Percentiles rank a stretch among this genome's conserved stretches.
phyloP scores from a whole-genome alignment of 352 stramenopile genomes.

The Pythium coloratum region DNA sequence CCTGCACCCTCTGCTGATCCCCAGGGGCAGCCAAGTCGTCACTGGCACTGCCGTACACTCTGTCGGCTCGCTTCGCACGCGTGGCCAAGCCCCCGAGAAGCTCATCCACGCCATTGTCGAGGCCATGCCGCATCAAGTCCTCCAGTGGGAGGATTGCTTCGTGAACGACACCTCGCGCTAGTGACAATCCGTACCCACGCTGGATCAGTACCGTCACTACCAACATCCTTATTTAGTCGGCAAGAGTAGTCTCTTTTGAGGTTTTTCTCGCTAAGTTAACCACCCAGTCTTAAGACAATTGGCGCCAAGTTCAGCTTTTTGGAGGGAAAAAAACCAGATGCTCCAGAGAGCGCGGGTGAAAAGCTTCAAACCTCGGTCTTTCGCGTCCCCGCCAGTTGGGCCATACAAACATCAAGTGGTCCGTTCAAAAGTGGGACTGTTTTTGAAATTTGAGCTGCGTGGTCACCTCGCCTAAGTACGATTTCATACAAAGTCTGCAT shows the following conservation, averaged over 20 bases:
- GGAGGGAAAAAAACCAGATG: not conserved
- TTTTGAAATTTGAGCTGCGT: slow-evolving; percentile 25
- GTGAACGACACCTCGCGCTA: slow-evolving; percentile 11
- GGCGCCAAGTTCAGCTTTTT: not conserved
- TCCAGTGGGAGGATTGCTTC: slow-evolving; percentile 28
- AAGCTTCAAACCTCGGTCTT: slow-evolving; percentile 12
- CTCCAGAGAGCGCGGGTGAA: not conserved
- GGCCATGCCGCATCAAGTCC: slow-evolving; percentile 19
- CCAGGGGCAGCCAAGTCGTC: slow-evolving; percentile 18
- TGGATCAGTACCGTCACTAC: not conserved
- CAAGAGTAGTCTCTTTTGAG: not conserved
- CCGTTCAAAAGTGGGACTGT: not conserved
- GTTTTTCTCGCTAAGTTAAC: slow-evolving; percentile 25
- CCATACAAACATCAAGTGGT: slow-evolving; percentile 20
- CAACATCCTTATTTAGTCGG: slow-evolving; percentile 21
- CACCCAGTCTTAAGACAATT: not conserved
- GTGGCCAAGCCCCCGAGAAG: not conserved
- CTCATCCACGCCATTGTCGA: slow-evolving; percentile 16
- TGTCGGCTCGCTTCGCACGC: slow-evolving; percentile 14
- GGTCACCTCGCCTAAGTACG: slow-evolving; percentile 17
- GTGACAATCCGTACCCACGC: slow-evolving; percentile 1
- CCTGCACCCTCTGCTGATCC: slow-evolving; percentile 18
- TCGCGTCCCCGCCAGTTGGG: slow-evolving; percentile 8
- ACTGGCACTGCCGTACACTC: slow-evolving; percentile 15
- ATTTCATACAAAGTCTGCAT: slow-evolving; percentile 5